These are phyloP conservation scores for Acanthochlamys bracteata DNA, from an alignment of 106 monocot species.

Conservation along the genomic window DNA sequence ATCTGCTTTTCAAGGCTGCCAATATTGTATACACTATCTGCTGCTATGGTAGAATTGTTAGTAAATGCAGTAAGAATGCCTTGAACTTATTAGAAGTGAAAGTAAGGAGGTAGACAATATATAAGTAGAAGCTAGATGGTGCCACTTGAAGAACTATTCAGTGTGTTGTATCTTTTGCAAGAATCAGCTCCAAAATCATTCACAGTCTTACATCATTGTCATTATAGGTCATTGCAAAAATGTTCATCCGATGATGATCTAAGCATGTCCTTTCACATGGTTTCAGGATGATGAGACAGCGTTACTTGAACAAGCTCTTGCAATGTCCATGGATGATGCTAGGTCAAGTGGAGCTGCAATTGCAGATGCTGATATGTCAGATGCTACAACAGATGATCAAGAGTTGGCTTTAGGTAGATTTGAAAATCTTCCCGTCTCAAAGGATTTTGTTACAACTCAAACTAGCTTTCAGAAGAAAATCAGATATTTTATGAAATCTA, in stretches of 20 bases:
- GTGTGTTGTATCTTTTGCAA: too few species aligned
- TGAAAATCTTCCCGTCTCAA: background rate
- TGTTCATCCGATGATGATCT: background rate
- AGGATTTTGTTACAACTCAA: background rate
- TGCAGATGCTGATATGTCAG: constrained; percentile 48
- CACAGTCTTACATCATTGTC: background rate
- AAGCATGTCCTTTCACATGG: background rate
- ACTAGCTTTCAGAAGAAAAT: too few species aligned
- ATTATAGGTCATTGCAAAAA: background rate
- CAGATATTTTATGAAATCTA: too few species aligned
- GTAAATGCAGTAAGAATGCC: too few species aligned
- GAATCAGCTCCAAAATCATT: background rate
- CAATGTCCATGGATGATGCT: constrained; percentile 74
- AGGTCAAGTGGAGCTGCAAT: constrained; percentile 17
- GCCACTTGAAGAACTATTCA: too few species aligned
- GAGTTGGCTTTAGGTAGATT: constrained; percentile 56
- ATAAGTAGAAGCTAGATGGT: too few species aligned
- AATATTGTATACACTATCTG: too few species aligned
- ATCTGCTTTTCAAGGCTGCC: too few species aligned
- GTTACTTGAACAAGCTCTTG: constrained; percentile 72
- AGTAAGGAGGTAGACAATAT: too few species aligned
- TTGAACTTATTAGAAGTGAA: too few species aligned
- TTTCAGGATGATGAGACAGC: constrained; percentile 59
- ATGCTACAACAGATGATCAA: constrained; percentile 41
- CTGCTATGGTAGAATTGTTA: too few species aligned